Evolutionary conservation across 106 monocot species (phyloP).

Genomic region (Alisma plantagoaquatica): DNA sequence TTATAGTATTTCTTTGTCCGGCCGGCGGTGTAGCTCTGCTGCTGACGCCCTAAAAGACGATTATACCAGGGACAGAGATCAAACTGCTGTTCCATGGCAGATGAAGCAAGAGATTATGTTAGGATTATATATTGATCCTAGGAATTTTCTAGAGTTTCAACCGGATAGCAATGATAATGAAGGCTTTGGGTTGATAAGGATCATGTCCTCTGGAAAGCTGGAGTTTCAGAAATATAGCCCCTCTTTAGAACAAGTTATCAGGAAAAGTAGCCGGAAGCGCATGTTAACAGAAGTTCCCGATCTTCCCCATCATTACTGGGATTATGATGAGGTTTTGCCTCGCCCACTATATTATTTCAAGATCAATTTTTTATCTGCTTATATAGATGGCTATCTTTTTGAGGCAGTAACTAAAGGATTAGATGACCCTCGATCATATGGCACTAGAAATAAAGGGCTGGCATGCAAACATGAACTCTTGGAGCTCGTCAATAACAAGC

Average conservation of each 20-base stretch:
- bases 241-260: conserved; percentile 8
- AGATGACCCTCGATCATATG: background rate
- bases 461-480: background rate
- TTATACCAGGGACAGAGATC: conserved; percentile 8
- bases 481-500: conserved; percentile 19
- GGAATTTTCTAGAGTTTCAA: conserved; percentile 7
- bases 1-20: conserved; percentile 41
- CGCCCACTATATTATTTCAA: conserved; percentile 16
- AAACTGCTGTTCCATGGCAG: background rate
- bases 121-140: conserved; percentile 51
- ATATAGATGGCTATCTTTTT: conserved; percentile 44
- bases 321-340: conserved; percentile 9
- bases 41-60: conserved; percentile 26
- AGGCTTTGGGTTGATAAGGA: conserved; percentile 52
- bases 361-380: conserved; percentile 36
- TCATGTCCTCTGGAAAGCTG: conserved; percentile 62
- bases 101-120: conserved; percentile 32
- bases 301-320: background rate
- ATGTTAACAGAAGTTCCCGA: conserved; percentile 1
- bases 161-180: conserved; percentile 3
- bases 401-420: conserved; percentile 10
- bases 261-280: conserved; percentile 1
- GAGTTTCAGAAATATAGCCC: conserved; percentile 58
- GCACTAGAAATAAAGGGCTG: background rate
- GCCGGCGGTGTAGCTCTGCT: conserved; percentile 8